Percentiles rank a stretch among this genome's conserved stretches.
These are phyloP conservation scores for Boletus sp. DNA, from an alignment of 768 basidiomycete genomes.

Conservation along the genomic window DNA sequence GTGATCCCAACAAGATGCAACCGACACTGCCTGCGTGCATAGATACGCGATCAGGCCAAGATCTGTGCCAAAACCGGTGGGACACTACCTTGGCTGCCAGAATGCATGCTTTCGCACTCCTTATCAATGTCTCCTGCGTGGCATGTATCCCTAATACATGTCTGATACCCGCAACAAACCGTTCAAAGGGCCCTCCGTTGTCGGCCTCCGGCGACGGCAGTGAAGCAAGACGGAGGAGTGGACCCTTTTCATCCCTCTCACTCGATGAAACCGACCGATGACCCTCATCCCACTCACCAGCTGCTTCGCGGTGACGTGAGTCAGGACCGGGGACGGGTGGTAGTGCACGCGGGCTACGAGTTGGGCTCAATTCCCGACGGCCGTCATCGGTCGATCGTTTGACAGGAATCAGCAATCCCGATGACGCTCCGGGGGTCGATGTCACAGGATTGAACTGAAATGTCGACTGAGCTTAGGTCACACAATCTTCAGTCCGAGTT, in stretches of 20 bases:
- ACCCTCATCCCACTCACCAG: not conserved
- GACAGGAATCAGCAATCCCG: constrained; percentile 24
- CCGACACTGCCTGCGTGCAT: constrained; percentile 23
- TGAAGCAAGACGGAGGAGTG: constrained; percentile 16
- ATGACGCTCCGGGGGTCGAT: constrained; percentile 5
- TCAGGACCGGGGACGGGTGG: constrained; percentile 13
- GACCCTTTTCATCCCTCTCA: constrained; percentile 10
- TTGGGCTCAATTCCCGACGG: constrained; percentile 12
- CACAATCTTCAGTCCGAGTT: not conserved
- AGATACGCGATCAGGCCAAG: not conserved
- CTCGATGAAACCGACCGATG: not conserved
- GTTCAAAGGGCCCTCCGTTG: not conserved
- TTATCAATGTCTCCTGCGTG: constrained; percentile 21
- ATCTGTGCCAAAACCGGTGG: not conserved
- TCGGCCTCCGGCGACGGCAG: constrained; percentile 1
- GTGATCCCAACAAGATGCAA: constrained; percentile 18
- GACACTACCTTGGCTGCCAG: constrained; percentile 35
- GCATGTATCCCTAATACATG: constrained; percentile 4
- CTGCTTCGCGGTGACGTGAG: not conserved
- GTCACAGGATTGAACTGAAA: constrained; percentile 28
- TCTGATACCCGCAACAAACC: not conserved
- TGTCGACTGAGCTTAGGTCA: not conserved
- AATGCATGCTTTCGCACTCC: constrained; percentile 35
- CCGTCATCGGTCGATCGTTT: constrained; percentile 10
- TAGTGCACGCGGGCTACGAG: constrained; percentile 9